Conservation (phyloP, 2,329 filamentous ascomycete genomes). For the Corynespora cassiicola region DNA sequence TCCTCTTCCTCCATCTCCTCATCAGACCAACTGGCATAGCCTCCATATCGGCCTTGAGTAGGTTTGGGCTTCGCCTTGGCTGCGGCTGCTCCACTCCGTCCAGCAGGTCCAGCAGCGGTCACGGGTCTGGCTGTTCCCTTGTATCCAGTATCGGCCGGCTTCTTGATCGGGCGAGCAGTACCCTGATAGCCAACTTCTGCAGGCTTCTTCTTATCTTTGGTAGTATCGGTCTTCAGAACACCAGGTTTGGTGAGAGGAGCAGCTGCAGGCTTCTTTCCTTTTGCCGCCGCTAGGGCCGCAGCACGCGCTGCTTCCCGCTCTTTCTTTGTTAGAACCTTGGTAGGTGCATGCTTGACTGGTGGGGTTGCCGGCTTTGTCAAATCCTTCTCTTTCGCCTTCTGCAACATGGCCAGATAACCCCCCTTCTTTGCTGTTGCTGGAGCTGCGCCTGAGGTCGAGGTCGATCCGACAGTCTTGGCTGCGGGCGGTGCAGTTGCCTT, state of each 20-base stretch:
- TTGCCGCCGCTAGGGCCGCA: constrained; percentile 53
- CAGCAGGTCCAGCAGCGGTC: constrained; percentile 25
- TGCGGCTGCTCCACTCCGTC: constrained; percentile 30
- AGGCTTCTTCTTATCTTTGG: constrained; percentile 45
- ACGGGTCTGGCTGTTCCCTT: constrained; percentile 44
- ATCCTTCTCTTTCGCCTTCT: constrained; percentile 70
- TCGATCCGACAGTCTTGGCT: too few relatives aligned
- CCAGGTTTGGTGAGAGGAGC: constrained; percentile 17
- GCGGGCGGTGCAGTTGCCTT: constrained; percentile 22
- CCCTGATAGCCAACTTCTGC: constrained; percentile 54
- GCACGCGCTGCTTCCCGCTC: constrained; percentile 51
- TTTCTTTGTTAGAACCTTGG: constrained; percentile 68
- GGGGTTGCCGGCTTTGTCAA: constrained; percentile 59
- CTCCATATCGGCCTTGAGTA: constrained; percentile 41
- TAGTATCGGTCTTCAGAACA: constrained; percentile 31
- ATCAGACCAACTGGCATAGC: constrained; percentile 47
- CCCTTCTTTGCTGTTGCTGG: constrained; percentile 69
- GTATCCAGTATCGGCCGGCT: constrained; percentile 41
- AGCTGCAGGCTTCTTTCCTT: constrained; percentile 38
- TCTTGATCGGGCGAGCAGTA: constrained; percentile 52
- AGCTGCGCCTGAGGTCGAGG: constrained; percentile 30
- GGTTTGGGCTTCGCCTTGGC: constrained; percentile 37
- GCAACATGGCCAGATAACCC: constrained; percentile 76
- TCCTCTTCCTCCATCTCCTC: constrained; percentile 64
- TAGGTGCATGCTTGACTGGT: constrained; percentile 76